phyloP scores from a whole-genome alignment of 345 rosid species.

The Gossypium ekmanianum region DNA sequence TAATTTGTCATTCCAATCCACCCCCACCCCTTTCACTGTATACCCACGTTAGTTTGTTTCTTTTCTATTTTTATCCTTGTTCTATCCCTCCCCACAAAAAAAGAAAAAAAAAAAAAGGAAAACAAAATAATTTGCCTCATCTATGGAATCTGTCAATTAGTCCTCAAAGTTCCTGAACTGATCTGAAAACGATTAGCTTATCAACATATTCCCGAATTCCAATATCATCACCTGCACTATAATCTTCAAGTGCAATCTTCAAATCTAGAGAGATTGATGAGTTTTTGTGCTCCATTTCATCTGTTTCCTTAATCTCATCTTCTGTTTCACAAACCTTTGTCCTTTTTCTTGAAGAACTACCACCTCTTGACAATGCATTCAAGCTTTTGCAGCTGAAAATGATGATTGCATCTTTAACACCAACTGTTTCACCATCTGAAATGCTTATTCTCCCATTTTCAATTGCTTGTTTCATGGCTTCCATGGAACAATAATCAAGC shows the following conservation, averaged over 20 bases:
- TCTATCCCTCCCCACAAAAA: constrained; percentile 17
- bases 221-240: constrained; percentile 11
- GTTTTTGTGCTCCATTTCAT: constrained; percentile 16
- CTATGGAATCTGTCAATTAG: not conserved
- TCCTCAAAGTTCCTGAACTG: constrained; percentile 25
- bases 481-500: constrained; percentile 27
- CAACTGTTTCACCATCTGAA: constrained; percentile 40
- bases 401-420: constrained; percentile 57
- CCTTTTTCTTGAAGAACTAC: constrained; percentile 27
- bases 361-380: constrained; percentile 24
- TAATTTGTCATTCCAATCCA: constrained; percentile 1
- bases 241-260: constrained; percentile 45
- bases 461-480: constrained; percentile 39
- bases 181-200: constrained; percentile 39
- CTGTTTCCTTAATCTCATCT: constrained; percentile 1
- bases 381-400: constrained; percentile 45
- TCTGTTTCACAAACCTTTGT: constrained; percentile 18
- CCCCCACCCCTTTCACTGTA: not conserved
- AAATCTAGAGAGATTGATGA: constrained; percentile 40
- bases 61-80: not conserved
- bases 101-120: not conserved
- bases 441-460: constrained; percentile 37
- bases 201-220: constrained; percentile 44
- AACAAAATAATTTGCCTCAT: no score
- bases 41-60: constrained; percentile 30